phyloP scores from a whole-genome alignment of 495 filamentous ascomycete genomes.

The Penicillium riverlandense region DNA sequence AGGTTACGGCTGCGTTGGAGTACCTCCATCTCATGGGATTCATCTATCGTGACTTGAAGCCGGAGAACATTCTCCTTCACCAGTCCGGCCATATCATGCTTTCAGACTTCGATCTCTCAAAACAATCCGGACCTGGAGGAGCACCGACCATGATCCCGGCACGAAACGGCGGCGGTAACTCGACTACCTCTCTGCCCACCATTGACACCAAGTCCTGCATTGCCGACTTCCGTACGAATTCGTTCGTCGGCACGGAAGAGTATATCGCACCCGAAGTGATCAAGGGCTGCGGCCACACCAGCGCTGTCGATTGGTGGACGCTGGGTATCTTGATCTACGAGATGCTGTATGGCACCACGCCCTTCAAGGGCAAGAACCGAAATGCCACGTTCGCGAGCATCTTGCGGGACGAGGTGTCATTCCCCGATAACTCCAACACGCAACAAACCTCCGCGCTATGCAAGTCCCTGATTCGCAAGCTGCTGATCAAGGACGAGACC shows the following conservation, averaged over 20 bases:
- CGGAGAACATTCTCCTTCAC: slow-evolving; percentile 96
- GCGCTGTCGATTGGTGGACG: slow-evolving; percentile 99
- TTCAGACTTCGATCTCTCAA: slow-evolving; percentile 96
- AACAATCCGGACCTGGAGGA: slow-evolving; percentile 94
- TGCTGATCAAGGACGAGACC: slow-evolving; percentile 96
- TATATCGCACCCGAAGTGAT: slow-evolving; percentile 99
- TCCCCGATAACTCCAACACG: slow-evolving; percentile 78
- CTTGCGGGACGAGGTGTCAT: slow-evolving; percentile 85
- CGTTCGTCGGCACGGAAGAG: slow-evolving; percentile 96
- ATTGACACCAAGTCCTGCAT: slow-evolving; percentile 99
- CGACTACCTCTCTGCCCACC: slow-evolving; percentile 74
- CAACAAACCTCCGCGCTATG: slow-evolving; percentile 88
- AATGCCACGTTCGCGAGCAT: slow-evolving; percentile 99
- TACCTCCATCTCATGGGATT: slow-evolving; percentile 99
- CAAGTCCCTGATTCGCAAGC: slow-evolving; percentile 93
- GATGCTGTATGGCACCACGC: slow-evolving; percentile 98
- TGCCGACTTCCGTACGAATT: slow-evolving; percentile 96
- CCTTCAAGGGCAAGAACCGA: slow-evolving; percentile 98
- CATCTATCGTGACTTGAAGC: slow-evolving; percentile 96
- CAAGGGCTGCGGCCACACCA: slow-evolving; percentile 96
- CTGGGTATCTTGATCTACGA: slow-evolving; percentile 95
- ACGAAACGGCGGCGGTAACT: slow-evolving; percentile 61
- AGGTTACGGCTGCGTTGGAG: slow-evolving; percentile 95
- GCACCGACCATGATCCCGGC: slow-evolving; percentile 95
- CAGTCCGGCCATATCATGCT: slow-evolving; percentile 99